These are phyloP conservation scores for Porogramme epimiltina DNA, from an alignment of 1,284 basidiomycete species.

Conservation along the genomic window DNA sequence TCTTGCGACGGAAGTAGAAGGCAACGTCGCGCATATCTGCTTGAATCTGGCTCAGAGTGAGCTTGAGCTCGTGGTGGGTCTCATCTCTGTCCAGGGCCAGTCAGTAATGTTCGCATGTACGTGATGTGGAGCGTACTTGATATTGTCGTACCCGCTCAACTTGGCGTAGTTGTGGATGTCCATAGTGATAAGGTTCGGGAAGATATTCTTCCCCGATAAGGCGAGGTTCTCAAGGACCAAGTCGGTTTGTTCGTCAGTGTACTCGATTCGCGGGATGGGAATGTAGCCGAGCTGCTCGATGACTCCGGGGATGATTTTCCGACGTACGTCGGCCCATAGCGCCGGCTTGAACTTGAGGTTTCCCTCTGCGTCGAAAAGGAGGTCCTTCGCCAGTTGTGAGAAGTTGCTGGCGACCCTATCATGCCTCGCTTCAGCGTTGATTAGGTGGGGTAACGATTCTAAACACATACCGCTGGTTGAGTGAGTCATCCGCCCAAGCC, in stretches of 20 bases:
- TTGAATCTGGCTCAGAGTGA: slow-evolving; percentile 86
- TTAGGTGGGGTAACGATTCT: slow-evolving; percentile 49
- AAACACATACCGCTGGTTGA: slow-evolving; percentile 56
- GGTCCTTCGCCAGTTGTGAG: slow-evolving; percentile 79
- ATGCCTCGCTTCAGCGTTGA: slow-evolving; percentile 55
- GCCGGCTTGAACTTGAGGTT: slow-evolving; percentile 87
- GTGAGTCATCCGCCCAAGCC: slow-evolving; percentile 82
- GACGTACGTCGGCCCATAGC: slow-evolving; percentile 86
- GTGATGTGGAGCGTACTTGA: slow-evolving; percentile 42
- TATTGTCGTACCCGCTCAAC: slow-evolving; percentile 70
- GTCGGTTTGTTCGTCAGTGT: slow-evolving; percentile 85
- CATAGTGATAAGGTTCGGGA: slow-evolving; percentile 80
- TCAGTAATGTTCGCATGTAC: neutral
- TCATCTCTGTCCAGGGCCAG: slow-evolving; percentile 43
- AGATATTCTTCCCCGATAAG: slow-evolving; percentile 81
- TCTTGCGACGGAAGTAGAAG: slow-evolving; percentile 84
- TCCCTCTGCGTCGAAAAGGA: slow-evolving; percentile 61
- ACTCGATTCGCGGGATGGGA: slow-evolving; percentile 91
- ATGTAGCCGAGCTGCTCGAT: slow-evolving; percentile 84
- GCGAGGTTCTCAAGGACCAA: slow-evolving; percentile 94
- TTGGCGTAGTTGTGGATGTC: slow-evolving; percentile 86
- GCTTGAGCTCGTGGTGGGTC: slow-evolving; percentile 67
- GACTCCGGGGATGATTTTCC: slow-evolving; percentile 80
- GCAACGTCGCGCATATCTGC: slow-evolving; percentile 91
- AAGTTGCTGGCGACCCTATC: slow-evolving; percentile 78